Evolutionary conservation across 768 basidiomycete species (phyloP), one percentile per base, ranked within the genome.

Genomic region (Termitomyces sp.): DNA sequence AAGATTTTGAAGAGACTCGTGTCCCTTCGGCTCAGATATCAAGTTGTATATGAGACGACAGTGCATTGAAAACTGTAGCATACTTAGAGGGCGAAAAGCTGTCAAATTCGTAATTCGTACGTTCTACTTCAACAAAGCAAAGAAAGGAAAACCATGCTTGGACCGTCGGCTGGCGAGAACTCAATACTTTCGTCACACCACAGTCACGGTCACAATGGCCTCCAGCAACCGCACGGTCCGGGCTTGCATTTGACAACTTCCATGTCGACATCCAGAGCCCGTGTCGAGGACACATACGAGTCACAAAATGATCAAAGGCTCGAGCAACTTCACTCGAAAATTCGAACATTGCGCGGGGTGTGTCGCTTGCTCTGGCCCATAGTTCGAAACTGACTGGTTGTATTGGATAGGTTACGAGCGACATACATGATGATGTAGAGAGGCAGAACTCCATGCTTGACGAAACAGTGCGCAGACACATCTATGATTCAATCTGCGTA

Each of bases 391-490:
- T 64, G 53, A 42, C 20, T 39, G 50, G 36, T 13, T 22, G 40
- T 12, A 52, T 39, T 53, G 15, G 45, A 22, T 51, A 94, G 92
- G 81, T 95, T n/a, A 94, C 92, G 13, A 90, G 85, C 2, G 92
- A 95, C 75, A 93, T 95, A 42, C 81, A 95, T 70, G 83, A 86
- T 63, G 93, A 94, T 68, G 88, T 88, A 1, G 92, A 95, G 74
- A 78, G 87, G 11, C 93, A 94, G 75, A 94, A 94, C 68, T 69
- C 83, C 3, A 83, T 89, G 57, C 77, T 95, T 28, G 91, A 94
- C 67, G 84, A 89, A 42, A 86, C 91, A 3, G 92, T 92, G 62
- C 63, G 88, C 7, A 15, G 7, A 59, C 35, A 2, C 22, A 7
- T 58, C 15, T 20, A 16, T 55, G 7, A 42, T 52, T 38, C 16